Base-by-base conservation (phyloP, 2,329 filamentous ascomycete species). In the Clarireedia paspali region DNA sequence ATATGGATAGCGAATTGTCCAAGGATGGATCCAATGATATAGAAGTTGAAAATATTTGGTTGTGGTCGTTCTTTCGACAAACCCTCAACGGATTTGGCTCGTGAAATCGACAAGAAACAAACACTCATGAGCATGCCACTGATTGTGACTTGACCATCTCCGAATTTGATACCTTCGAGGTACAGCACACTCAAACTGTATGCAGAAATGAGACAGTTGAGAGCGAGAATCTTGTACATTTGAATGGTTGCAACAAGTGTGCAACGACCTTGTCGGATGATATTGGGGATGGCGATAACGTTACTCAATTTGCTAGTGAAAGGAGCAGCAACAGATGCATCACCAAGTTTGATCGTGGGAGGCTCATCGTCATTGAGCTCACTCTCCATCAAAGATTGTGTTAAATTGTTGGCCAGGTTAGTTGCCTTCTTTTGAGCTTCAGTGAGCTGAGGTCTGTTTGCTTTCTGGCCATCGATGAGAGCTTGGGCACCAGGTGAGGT, bases 61-160 rank as follows among this genome's bases (percentile, higher is more conserved):
- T 99, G 94, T 0, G 94, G 94, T 40, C 94, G 88, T 73, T 99
- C 94, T 75, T 96, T 96, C 61, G 92, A 96, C 24, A 99, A 78
- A 38, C 88, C 87, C 74, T 99, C 94, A 52, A 99, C 94, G 30
- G 94, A 89, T 77, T 91, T 94, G 40, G 94, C 94, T 58, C 94
- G 87, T n/a, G 94, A 97, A 67, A 99, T 96, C 59, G 91, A 96
- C 67, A 99, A 76, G 81, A 99, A 99, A 75, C 94, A 99, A 50
- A 99, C 94, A 66, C 91, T 96, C 94, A 99, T 97, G 71, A 99
- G 85, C 89, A 99, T 97, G 65, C 94, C 94, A 65, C 91, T 96
- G 67, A 99, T 97, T 15, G 94, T 99, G 63, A 97, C 94, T 74
- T 99, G 94, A 4, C 91, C 91, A 70, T 99, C 94, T 56, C 94